phyloP scores from a whole-genome alignment of 2,329 filamentous ascomycete species.

The Trichoderma brevicompactum region DNA sequence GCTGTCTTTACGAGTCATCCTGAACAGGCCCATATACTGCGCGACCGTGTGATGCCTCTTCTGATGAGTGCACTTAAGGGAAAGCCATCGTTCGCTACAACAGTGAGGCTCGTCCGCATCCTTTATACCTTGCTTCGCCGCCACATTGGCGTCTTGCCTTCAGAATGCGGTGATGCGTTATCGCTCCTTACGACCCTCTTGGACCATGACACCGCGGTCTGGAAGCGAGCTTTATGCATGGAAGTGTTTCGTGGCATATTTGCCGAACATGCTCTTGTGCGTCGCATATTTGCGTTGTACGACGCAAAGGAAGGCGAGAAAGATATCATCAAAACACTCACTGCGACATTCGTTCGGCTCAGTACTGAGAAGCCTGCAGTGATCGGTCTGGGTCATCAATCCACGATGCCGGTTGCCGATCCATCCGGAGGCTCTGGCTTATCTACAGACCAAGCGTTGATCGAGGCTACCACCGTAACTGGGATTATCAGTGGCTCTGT shows the following conservation, averaged over 20 bases:
- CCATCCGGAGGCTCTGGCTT: conserved; percentile 59
- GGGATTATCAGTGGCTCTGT: conserved; percentile 81
- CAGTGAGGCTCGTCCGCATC: conserved; percentile 80
- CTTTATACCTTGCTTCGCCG: conserved; percentile 79
- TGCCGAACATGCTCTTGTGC: conserved; percentile 74
- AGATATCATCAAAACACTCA: conserved; percentile 77
- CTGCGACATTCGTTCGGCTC: conserved; percentile 86
- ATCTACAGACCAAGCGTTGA: conserved; percentile 78
- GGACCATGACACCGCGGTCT: conserved; percentile 80
- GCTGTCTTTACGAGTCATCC: conserved; percentile 75
- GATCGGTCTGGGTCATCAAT: conserved; percentile 88
- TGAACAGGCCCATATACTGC: conserved; percentile 80
- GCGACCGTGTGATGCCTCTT: conserved; percentile 79
- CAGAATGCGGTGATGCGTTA: conserved; percentile 82
- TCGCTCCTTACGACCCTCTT: conserved; percentile 82
- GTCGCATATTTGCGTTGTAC: conserved; percentile 80
- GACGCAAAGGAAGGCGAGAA: conserved; percentile 75
- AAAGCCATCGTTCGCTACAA: conserved; percentile 77
- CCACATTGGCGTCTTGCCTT: conserved; percentile 73
- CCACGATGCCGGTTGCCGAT: conserved; percentile 73
- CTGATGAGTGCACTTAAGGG: conserved; percentile 78
- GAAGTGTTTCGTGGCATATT: conserved; percentile 89
- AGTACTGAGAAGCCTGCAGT: conserved; percentile 88
- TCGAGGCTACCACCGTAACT: conserved; percentile 85
- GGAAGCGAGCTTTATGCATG: conserved; percentile 90